Percentiles rank a stretch among this genome's conserved stretches.
phyloP scores from a whole-genome alignment of 345 rosid species.

The Hibiscus mutabilis region DNA sequence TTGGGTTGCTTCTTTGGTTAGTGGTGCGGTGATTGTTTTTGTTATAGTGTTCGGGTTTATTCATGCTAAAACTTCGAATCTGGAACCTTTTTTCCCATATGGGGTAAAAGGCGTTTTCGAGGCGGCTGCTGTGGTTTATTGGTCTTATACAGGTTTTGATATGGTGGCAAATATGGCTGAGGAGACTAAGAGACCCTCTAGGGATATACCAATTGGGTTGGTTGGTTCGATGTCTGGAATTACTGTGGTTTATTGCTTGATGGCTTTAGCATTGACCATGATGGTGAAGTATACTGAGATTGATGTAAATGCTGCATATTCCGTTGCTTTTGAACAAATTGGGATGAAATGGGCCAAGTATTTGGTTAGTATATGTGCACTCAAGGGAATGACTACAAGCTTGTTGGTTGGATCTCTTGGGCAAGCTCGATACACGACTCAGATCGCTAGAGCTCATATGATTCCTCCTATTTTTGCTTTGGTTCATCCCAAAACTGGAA shows the following conservation, averaged over 20 bases:
- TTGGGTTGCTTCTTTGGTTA: conserved; percentile 52
- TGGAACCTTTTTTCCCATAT: conserved; percentile 61
- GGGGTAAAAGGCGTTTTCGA: conserved; percentile 59
- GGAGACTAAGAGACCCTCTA: conserved; percentile 74
- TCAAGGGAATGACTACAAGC: conserved; percentile 90
- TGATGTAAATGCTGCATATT: conserved; percentile 68
- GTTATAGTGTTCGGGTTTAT: conserved; percentile 58
- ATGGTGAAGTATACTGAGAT: conserved; percentile 77
- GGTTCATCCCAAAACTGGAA: conserved; percentile 85
- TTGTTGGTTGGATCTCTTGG: conserved; percentile 83
- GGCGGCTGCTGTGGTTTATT: conserved; percentile 82
- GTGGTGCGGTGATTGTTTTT: conserved; percentile 46
- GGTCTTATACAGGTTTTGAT: conserved; percentile 97
- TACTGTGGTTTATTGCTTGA: conserved; percentile 71
- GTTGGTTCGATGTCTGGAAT: conserved; percentile 79
- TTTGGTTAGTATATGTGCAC: conserved; percentile 76
- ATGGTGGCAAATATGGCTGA: conserved; percentile 97
- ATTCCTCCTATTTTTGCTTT: conserved; percentile 89
- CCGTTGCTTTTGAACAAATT: conserved; percentile 68
- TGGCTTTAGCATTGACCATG: conserved; percentile 70
- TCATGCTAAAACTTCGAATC: conserved; percentile 52
- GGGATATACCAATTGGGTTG: conserved; percentile 86
- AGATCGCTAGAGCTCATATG: conserved; percentile 95
- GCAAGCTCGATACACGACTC: conserved; percentile 91
- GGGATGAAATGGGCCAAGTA: conserved; percentile 97